These are phyloP conservation scores for Plasmodium berghei DNA, from an alignment of 169 alveolate genomes.

Conservation along the genomic window DNA sequence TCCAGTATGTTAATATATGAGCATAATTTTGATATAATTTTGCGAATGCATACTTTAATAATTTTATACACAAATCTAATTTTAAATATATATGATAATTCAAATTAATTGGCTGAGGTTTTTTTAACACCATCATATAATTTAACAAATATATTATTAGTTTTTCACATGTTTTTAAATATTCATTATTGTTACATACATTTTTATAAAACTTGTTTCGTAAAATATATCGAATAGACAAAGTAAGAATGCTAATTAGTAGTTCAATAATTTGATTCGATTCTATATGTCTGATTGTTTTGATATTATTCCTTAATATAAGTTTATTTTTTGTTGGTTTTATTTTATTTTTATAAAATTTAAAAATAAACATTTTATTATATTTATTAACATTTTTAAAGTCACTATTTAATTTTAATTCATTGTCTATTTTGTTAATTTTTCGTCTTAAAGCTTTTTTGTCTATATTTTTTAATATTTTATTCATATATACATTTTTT, in stretches of 20 bases:
- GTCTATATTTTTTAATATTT: slow-evolving; percentile 27
- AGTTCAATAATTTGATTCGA: slow-evolving; percentile 32
- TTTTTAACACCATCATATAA: slow-evolving; percentile 46
- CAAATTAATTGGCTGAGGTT: slow-evolving; percentile 20
- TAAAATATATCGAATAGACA: slow-evolving; percentile 16
- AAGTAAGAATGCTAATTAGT: slow-evolving; percentile 15
- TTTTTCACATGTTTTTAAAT: slow-evolving; percentile 6
- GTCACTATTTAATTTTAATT: slow-evolving; percentile 21
- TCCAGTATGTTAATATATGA: slow-evolving; percentile 69
- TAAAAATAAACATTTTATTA: slow-evolving; percentile 34
- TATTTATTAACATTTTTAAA: slow-evolving; percentile 44
- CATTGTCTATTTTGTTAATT: slow-evolving; percentile 43
- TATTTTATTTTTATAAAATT: slow-evolving; percentile 16
- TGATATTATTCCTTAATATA: slow-evolving; percentile 10
- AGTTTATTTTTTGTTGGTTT: slow-evolving; percentile 42
- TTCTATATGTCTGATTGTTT: slow-evolving; percentile 20
- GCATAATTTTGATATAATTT: slow-evolving; percentile 29
- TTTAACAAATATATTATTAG: slow-evolving; percentile 22
- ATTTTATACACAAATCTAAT: slow-evolving; percentile 18
- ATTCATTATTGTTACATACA: neutral
- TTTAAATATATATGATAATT: slow-evolving; percentile 32
- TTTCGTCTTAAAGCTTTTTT: slow-evolving; percentile 46
- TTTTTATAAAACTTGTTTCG: neutral
- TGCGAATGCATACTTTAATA: slow-evolving; percentile 21
- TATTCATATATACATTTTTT: slow-evolving; percentile 31